Percentiles rank a stretch among this genome's conserved stretches.
phyloP scores from a whole-genome alignment of 78 protist species.

The Emiliania huxleyi region DNA sequence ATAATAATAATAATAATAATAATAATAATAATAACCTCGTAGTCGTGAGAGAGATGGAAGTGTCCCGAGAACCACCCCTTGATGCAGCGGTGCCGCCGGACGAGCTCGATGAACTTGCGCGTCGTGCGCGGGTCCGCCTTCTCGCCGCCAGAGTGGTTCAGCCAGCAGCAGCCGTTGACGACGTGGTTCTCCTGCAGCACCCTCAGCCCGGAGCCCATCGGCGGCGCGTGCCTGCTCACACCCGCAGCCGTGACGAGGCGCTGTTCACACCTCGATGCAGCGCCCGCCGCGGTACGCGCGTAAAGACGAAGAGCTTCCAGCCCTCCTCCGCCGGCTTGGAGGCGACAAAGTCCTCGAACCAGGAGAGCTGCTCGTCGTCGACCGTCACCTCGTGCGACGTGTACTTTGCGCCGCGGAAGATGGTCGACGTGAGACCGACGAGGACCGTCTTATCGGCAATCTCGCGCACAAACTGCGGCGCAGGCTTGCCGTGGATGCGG shows the following conservation, averaged over 20 bases:
- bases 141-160: conserved; percentile 27
- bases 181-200: conserved; percentile 31
- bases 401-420: not conserved
- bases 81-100: conserved; percentile 14
- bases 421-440: conserved; percentile 14
- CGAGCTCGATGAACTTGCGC: conserved; percentile 21
- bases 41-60: conserved; percentile 29
- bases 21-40: not conserved
- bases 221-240: conserved; percentile 46
- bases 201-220: conserved; percentile 33
- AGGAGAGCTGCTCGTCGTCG: conserved; percentile 28
- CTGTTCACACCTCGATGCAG: too few relatives aligned
- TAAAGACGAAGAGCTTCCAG: conserved; percentile 30
- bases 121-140: not conserved
- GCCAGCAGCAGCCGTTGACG: conserved; percentile 42
- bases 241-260: too few relatives aligned
- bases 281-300: too few relatives aligned
- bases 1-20: conserved; percentile 16
- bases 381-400: conserved; percentile 34
- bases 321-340: conserved; percentile 13
- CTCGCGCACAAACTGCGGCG: not conserved
- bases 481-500: not conserved
- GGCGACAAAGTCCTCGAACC: conserved; percentile 14
- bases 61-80: conserved; percentile 19
- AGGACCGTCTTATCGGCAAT: conserved; percentile 20